Conservation (phyloP, 306 rosid genomes). For the Rosa persica region DNA sequence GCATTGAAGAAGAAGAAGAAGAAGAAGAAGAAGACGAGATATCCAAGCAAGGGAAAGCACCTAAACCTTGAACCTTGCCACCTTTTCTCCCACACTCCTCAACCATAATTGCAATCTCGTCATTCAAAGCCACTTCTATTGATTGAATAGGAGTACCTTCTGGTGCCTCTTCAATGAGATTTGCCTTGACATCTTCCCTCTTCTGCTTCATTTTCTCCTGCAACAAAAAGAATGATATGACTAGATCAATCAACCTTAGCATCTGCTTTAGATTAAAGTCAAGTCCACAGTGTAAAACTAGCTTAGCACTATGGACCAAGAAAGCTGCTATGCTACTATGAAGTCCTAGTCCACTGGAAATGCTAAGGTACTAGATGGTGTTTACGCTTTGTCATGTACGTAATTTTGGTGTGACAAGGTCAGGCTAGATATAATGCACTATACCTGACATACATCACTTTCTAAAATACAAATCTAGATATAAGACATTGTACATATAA, state of each 20-base stretch:
- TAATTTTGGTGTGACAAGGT: conserved; percentile 24
- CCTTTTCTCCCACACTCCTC: not conserved
- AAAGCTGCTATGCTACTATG: not conserved
- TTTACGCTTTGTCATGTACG: conserved; percentile 39
- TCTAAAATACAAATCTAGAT: no score
- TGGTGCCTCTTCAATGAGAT: not conserved
- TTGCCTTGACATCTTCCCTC: not conserved
- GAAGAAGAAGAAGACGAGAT: not conserved
- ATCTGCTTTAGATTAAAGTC: conserved; percentile 24
- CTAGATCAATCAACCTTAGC: conserved; percentile 7
- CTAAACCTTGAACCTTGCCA: not conserved
- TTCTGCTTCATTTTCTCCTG: not conserved
- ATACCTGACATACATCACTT: not conserved
- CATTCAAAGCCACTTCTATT: not conserved
- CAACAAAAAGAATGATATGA: not conserved
- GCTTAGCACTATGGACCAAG: conserved; percentile 19
- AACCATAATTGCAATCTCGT: not conserved
- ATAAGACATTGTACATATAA: not conserved
- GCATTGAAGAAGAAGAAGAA: not conserved
- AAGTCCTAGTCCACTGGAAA: conserved; percentile 27
- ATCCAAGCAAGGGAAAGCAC: not conserved
- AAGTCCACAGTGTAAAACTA: conserved; percentile 8
- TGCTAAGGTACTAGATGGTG: conserved; percentile 20
- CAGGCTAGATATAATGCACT: not conserved
- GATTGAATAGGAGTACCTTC: not conserved